These are phyloP conservation scores for Ogataea dorogensis DNA, from an alignment of 805 yeast genomes.

Conservation along the genomic window DNA sequence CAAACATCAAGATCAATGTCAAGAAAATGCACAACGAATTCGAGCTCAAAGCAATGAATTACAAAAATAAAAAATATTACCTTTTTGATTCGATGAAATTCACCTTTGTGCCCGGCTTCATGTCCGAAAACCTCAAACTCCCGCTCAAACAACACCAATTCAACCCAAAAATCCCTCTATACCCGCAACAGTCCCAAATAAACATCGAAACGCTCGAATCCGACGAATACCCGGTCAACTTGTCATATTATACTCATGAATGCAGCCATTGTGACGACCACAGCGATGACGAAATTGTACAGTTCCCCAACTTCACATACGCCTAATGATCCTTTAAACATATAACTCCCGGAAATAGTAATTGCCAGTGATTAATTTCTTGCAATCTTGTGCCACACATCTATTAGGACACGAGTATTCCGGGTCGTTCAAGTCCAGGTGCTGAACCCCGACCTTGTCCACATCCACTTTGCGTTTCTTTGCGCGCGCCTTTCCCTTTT, in stretches of 20 bases:
- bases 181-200: slow-evolving; percentile 15
- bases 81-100: slow-evolving; percentile 32
- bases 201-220: slow-evolving; percentile 24
- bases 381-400: slow-evolving; percentile 59
- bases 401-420: slow-evolving; percentile 51
- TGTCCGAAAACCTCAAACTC: slow-evolving; percentile 20
- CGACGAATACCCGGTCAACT: slow-evolving; percentile 24
- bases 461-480: slow-evolving; percentile 23
- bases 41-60: slow-evolving; percentile 29
- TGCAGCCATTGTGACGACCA: slow-evolving; percentile 23
- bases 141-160: slow-evolving; percentile 22
- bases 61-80: slow-evolving; percentile 26
- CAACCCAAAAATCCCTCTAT: slow-evolving; percentile 23
- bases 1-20: slow-evolving; percentile 10
- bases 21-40: slow-evolving; percentile 26
- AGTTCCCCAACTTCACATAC: slow-evolving; percentile 14
- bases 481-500: slow-evolving; percentile 19
- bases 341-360: slow-evolving; percentile 57
- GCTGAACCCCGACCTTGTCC: slow-evolving; percentile 17
- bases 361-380: slow-evolving; percentile 40
- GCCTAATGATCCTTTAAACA: slow-evolving; percentile 26
- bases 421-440: slow-evolving; percentile 38
- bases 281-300: slow-evolving; percentile 3
- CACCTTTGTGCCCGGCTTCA: slow-evolving; percentile 26
- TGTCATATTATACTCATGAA: slow-evolving; percentile 22